Base-by-base conservation (phyloP, 345 rosid genomes). In the Hypericum androsaemum region DNA sequence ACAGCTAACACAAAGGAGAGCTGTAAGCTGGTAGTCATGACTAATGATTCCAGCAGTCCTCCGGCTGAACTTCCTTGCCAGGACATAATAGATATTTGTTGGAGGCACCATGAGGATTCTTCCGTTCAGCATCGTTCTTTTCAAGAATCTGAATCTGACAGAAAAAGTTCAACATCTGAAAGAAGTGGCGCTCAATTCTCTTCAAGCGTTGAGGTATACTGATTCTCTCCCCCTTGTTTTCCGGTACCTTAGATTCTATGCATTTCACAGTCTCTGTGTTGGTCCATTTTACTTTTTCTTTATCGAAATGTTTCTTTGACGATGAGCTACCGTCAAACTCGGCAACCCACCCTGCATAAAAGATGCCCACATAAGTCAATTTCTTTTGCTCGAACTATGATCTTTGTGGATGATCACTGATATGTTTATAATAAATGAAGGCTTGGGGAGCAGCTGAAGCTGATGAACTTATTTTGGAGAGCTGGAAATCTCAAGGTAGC, bases 401-500 rank as follows among this genome's bases (percentile, higher is more conserved):
- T 49, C 6, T 49, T 16, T 37, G 36, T 39, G 16, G 39, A 53
- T 12, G 37, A 12, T 54, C 12, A 16, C 52, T 63, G 36, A 66
- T 16, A 28, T 60, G 52, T 7, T 52, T 55, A 5, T 48, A 28
- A 39, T 52, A 59, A 54, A 42, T 68, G 66, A 67, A 77, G 86
- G 79, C 38, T 37, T 42, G 49, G 56, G 69, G 64, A 61, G 40
- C 58, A 6, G 64, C 56, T 39, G 71, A 72, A 55, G 76, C 71
- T 35, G 94, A 81, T 66, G 78, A 79, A 56, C 41, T 67, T 51
- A 74, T 81, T 10, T 64, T 81, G 59, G 61, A 37, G 16, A 79
- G 75, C 59, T 81, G 88, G 88, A 84, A 73, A 75, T 73, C 83
- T 61, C 86, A 77, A 60, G 80, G 83, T 39, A 59, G 69, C 14